A percentile compares a stretch with the other conserved stretches of the same genome.
Evolutionary conservation across 345 rosid species (phyloP).

Genomic region (Microcos paniculata): DNA sequence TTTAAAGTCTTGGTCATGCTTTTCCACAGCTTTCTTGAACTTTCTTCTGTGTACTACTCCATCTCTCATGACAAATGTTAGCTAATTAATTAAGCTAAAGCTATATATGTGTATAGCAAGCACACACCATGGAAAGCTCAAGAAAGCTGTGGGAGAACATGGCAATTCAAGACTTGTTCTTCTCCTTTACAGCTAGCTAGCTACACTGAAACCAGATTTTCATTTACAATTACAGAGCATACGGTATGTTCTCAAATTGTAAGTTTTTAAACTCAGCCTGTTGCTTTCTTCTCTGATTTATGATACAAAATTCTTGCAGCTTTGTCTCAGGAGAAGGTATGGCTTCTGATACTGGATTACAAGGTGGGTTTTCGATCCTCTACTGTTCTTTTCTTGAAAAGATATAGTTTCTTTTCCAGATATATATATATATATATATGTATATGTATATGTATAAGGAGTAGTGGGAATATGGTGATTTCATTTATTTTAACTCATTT

Average conservation of each 20-base stretch:
- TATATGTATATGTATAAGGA: no score
- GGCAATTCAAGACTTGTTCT: conserved; percentile 47
- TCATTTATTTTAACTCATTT: neutral
- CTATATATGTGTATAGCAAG: neutral
- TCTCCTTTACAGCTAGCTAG: neutral
- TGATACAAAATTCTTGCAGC: neutral
- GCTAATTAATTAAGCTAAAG: neutral
- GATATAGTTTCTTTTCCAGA: neutral
- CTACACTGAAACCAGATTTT: neutral
- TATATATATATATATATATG: no score
- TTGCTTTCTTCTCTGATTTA: conserved; percentile 5
- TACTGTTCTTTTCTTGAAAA: neutral
- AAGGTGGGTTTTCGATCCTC: conserved; percentile 14
- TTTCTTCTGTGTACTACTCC: conserved; percentile 20
- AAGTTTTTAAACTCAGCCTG: no score
- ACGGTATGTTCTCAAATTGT: conserved; percentile 23
- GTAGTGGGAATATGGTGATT: neutral
- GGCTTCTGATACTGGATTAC: conserved; percentile 11
- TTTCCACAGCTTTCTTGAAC: conserved; percentile 97
- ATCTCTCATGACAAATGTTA: neutral
- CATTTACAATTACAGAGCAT: neutral
- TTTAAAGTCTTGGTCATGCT: conserved; percentile 61
- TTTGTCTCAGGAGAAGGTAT: neutral
- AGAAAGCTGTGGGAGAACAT: conserved; percentile 88
- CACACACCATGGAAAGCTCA: conserved; percentile 45